Evolutionary conservation across 768 basidiomycete genomes (phyloP).

Genomic region (Panus rudis): DNA sequence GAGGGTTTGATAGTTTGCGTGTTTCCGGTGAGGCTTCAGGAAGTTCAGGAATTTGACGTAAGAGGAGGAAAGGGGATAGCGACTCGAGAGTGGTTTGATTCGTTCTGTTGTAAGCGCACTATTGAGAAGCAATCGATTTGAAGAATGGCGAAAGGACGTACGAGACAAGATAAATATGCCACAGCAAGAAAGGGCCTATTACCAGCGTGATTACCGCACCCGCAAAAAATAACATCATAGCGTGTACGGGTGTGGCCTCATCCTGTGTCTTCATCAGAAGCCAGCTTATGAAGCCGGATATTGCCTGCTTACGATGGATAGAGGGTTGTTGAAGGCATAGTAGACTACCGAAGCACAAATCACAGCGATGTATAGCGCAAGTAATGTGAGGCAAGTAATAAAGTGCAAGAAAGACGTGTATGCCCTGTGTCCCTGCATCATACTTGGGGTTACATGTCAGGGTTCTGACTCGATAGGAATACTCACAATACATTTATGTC

Average conservation of each 20-base stretch:
- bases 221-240: conserved; percentile 53
- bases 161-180: conserved; percentile 73
- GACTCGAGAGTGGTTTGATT: conserved; percentile 84
- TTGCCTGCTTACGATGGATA: conserved; percentile 56
- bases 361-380: conserved; percentile 53
- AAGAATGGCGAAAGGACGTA: conserved; percentile 30
- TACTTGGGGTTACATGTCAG: background rate
- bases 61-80: conserved; percentile 65
- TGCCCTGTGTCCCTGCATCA: conserved; percentile 65
- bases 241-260: conserved; percentile 61
- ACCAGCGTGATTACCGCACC: conserved; percentile 56
- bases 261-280: conserved; percentile 37
- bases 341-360: conserved; percentile 48
- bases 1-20: conserved; percentile 56
- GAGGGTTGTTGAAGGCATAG: conserved; percentile 62
- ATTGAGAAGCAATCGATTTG: background rate
- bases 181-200: conserved; percentile 68
- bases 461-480: background rate
- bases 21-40: conserved; percentile 29
- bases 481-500: conserved; percentile 67
- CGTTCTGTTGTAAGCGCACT: conserved; percentile 37
- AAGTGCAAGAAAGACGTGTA: conserved; percentile 83
- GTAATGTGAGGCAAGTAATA: conserved; percentile 52
- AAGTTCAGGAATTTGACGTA: conserved; percentile 63
- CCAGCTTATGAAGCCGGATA: too few relatives aligned